These are phyloP conservation scores for Rhodosporidiobolus odoratus DNA, from an alignment of 768 basidiomycete species.

Conservation along the genomic window DNA sequence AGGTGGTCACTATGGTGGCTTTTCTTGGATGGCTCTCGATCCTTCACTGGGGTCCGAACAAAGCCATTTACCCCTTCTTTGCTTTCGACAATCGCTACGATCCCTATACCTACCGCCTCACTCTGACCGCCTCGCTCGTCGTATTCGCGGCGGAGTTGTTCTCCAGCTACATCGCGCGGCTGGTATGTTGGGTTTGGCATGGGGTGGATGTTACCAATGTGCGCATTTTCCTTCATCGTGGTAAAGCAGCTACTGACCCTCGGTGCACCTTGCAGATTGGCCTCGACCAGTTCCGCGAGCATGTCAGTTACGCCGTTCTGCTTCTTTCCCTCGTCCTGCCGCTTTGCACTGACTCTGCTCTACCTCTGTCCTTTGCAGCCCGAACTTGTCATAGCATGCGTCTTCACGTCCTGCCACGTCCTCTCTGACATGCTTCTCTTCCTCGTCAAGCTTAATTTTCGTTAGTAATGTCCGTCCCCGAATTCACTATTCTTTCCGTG, in stretches of 20 bases:
- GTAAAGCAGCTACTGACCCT: not conserved
- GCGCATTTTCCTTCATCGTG: not conserved
- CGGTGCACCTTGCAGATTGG: constrained; percentile 42
- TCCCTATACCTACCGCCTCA: constrained; percentile 51
- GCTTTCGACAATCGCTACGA: constrained; percentile 45
- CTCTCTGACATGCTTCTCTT: constrained; percentile 49
- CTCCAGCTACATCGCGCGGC: constrained; percentile 47
- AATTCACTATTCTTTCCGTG: too few species aligned
- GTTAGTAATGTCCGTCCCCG: too few species aligned
- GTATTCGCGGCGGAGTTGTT: constrained; percentile 49
- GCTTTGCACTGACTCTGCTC: not conserved
- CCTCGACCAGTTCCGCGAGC: constrained; percentile 49
- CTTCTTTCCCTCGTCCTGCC: constrained; percentile 24
- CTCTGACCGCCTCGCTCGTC: constrained; percentile 47
- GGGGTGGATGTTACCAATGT: constrained; percentile 46
- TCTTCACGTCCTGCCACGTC: constrained; percentile 49
- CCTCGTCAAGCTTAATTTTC: constrained; percentile 39
- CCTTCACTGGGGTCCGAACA: constrained; percentile 50
- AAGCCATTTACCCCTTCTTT: constrained; percentile 51
- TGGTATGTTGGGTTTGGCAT: constrained; percentile 45
- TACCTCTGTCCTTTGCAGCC: constrained; percentile 34
- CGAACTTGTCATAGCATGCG: constrained; percentile 33
- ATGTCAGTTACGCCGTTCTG: constrained; percentile 47
- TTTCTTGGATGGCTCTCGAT: constrained; percentile 46
- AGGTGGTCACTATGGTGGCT: constrained; percentile 47